Conservation (phyloP, 1,284 basidiomycete genomes). For the Stereum hirsutum region DNA sequence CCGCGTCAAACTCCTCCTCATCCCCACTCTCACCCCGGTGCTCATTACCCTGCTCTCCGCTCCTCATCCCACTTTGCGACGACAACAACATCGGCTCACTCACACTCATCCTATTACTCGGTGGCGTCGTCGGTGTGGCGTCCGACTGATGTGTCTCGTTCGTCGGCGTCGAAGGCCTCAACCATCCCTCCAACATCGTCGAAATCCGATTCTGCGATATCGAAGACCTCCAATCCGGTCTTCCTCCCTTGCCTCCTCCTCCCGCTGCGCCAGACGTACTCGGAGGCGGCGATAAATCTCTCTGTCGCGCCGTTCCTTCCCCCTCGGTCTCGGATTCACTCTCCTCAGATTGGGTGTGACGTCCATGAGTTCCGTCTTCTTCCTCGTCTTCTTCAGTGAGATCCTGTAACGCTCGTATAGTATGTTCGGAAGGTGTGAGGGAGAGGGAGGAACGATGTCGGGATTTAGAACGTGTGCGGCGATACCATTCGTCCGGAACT, state of each 20-base stretch:
- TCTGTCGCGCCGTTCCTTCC: constrained; percentile 58
- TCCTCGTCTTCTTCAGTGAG: too few relatives aligned
- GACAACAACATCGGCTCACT: constrained; percentile 56
- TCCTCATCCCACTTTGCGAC: constrained; percentile 26
- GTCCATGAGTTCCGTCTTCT: too few relatives aligned
- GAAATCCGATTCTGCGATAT: constrained; percentile 53
- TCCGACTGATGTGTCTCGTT: too few relatives aligned
- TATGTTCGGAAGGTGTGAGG: constrained; percentile 40
- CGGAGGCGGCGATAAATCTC: constrained; percentile 14
- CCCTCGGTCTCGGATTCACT: constrained; percentile 40
- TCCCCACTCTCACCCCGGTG: constrained; percentile 6
- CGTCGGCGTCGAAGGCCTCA: constrained; percentile 22
- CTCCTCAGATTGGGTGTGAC: too few relatives aligned
- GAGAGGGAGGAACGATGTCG: constrained; percentile 36
- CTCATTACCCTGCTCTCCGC: constrained; percentile 5
- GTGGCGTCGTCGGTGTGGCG: constrained; percentile 27
- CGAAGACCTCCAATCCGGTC: constrained; percentile 35
- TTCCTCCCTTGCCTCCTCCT: constrained; percentile 13
- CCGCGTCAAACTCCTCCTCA: constrained; percentile 28
- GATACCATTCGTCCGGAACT: constrained; percentile 75
- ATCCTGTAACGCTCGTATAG: constrained; percentile 38
- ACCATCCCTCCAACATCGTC: constrained; percentile 56
- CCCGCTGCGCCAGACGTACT: constrained; percentile 9
- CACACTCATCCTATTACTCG: constrained; percentile 36
- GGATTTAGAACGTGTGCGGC: constrained; percentile 54